Base-by-base conservation (phyloP, 164 flowering plant species). In the Nelumbo lutea region DNA sequence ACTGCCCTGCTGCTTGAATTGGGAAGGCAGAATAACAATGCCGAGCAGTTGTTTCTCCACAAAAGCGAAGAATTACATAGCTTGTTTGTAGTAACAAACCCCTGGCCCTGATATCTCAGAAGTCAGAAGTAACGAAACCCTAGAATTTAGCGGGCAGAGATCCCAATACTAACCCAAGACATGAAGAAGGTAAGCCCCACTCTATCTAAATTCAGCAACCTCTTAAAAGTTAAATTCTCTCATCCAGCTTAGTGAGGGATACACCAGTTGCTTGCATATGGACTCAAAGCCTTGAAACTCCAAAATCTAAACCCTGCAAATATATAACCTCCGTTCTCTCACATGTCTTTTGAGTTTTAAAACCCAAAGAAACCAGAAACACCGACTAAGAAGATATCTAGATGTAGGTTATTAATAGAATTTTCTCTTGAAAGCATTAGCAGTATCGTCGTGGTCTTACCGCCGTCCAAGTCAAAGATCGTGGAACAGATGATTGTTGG, bases 81-180 rank as follows among this genome's bases (percentile, higher is more conserved):
- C 45, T 4, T 52, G 38, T 2, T 15, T 50, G 43, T 6, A 9
- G 5, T 14, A 42, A 56, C 43, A 38, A 64, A 68, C 44, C 61
- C 65, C 45, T 6, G 60, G 2, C 58, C n/a, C 6, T 39, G 45
- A 52, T 10, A 13, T 1, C 53, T 42, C 39, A 13, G 42, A 67
- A 70, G 65, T 42, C 39, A 13, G 42, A 67, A 70, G 65, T 40
- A 46, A 9, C n/a, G 38, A 51, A 79, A 73, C 73, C 80, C 76
- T 66, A 76, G 62, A 76, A 46, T 72, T n/a, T 59, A 48, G 9
- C 62, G 39, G 7, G 1, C 48, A 3, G 64, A 46, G 65, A 71
- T 39, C 65, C 63, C 68, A 64, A 53, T 14, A 53, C 59, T 9
- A 61, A n/a, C 62, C n/a, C 15, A 47, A 47, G 58, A 59, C 61